A percentile compares a stretch with the other conserved stretches of the same genome.
phyloP scores from a whole-genome alignment of 2,329 filamentous ascomycete species.

The Ophiostoma ips region DNA sequence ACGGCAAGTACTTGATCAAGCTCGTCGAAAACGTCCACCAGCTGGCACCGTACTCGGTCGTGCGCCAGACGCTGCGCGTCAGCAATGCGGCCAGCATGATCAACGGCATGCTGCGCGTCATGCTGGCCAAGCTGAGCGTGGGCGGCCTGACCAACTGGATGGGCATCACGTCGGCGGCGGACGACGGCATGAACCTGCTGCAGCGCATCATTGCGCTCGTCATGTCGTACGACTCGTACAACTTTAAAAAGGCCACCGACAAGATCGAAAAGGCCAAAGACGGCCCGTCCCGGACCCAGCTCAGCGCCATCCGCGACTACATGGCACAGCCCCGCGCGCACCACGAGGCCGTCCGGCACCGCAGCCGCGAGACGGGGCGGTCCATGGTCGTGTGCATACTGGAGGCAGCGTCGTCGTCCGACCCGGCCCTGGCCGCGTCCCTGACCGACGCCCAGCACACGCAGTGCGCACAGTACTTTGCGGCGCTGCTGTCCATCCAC shows the following conservation, averaged over 20 bases:
- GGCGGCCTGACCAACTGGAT: slow-evolving; percentile 67
- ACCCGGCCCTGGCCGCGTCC: slow-evolving; percentile 29
- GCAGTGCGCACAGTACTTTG: slow-evolving; percentile 55
- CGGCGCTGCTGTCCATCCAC: slow-evolving; percentile 53
- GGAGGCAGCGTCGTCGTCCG: slow-evolving; percentile 28
- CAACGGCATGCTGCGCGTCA: slow-evolving; percentile 54
- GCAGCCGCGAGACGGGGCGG: slow-evolving; percentile 32
- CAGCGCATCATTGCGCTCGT: slow-evolving; percentile 64
- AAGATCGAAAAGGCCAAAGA: slow-evolving; percentile 50
- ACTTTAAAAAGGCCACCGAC: slow-evolving; percentile 51
- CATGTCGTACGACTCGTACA: slow-evolving; percentile 56
- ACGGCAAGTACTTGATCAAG: slow-evolving; percentile 60
- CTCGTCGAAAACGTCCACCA: slow-evolving; percentile 57
- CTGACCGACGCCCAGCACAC: slow-evolving; percentile 48
- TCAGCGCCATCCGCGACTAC: slow-evolving; percentile 46
- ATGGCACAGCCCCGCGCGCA: slow-evolving; percentile 36
- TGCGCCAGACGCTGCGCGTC: slow-evolving; percentile 59
- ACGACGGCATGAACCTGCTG: slow-evolving; percentile 70
- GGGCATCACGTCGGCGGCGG: slow-evolving; percentile 53
- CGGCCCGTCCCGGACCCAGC: slow-evolving; percentile 43
- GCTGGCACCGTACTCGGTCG: slow-evolving; percentile 55
- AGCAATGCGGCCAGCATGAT: slow-evolving; percentile 77
- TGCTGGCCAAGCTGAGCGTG: slow-evolving; percentile 66
- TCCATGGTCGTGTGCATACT: slow-evolving; percentile 59
- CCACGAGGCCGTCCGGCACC: slow-evolving; percentile 44